A percentile compares a stretch with the other conserved stretches of the same genome.
Conservation (phyloP, 768 basidiomycete genomes). For the Leccinellum albellum region DNA sequence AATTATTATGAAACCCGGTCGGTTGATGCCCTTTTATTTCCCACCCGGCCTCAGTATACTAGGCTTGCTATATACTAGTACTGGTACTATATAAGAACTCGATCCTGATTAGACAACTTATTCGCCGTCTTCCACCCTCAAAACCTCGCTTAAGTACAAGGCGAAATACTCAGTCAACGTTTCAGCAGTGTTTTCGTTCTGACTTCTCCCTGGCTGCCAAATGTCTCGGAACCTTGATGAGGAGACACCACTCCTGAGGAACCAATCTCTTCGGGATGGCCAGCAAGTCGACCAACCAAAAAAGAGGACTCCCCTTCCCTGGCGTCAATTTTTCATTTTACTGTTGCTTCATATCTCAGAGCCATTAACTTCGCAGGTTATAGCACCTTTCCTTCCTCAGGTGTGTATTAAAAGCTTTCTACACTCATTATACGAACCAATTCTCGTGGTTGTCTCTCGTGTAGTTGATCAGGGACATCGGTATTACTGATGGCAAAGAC, state of each 20-base stretch:
- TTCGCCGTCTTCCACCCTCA: not conserved
- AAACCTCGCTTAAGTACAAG: too few relatives aligned
- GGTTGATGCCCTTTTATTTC: too few relatives aligned
- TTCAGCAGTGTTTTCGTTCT: not conserved
- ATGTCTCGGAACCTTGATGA: constrained; percentile 40
- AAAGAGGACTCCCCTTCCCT: constrained; percentile 55
- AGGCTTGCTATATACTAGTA: too few relatives aligned
- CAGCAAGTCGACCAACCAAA: constrained; percentile 20
- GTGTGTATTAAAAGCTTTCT: constrained; percentile 35
- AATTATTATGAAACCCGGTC: too few relatives aligned
- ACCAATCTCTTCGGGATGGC: constrained; percentile 5
- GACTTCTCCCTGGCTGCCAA: not conserved
- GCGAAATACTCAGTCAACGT: not conserved
- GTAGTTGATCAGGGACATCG: constrained; percentile 30
- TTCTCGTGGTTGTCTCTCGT: not conserved
- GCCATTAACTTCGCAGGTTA: constrained; percentile 69
- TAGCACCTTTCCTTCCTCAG: constrained; percentile 67
- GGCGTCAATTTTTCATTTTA: constrained; percentile 64
- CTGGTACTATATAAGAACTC: too few relatives aligned
- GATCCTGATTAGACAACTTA: not conserved
- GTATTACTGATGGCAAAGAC: constrained; percentile 43
- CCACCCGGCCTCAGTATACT: not conserved
- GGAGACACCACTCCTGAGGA: constrained; percentile 53
- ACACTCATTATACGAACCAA: not conserved
- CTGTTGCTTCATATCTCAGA: constrained; percentile 71